phyloP scores from a whole-genome alignment of 2,329 filamentous ascomycete species.

The Stemphylium lycopersici region DNA sequence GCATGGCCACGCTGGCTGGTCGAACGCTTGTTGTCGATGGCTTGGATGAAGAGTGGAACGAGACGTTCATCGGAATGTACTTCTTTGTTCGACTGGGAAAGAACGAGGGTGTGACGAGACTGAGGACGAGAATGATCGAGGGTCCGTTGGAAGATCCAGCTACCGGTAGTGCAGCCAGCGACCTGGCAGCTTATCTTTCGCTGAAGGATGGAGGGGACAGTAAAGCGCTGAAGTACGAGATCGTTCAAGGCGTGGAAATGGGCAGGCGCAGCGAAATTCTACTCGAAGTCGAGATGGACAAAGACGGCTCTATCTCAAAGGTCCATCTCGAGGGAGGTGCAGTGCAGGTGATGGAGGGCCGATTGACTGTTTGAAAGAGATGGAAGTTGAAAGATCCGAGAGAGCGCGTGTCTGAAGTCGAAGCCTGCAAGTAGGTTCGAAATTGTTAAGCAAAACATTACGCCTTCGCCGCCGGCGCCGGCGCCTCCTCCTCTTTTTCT shows the following conservation, averaged over 20 bases:
- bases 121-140: conserved; percentile 68
- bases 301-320: conserved; percentile 46
- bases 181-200: conserved; percentile 53
- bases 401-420: background rate
- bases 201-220: conserved; percentile 46
- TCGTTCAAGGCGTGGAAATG: conserved; percentile 60
- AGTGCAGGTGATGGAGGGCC: conserved; percentile 50
- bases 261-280: conserved; percentile 57
- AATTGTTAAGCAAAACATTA: conserved; percentile 1
- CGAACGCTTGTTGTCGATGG: conserved; percentile 40
- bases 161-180: conserved; percentile 59
- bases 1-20: conserved; percentile 46
- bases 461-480: too few relatives aligned
- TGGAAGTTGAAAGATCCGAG: conserved; percentile 10
- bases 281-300: conserved; percentile 52
- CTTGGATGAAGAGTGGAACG: conserved; percentile 58
- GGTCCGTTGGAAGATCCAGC: conserved; percentile 57
- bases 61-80: conserved; percentile 62
- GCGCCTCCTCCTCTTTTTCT: background rate
- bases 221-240: conserved; percentile 47
- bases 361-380: conserved; percentile 29
- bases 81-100: conserved; percentile 61
- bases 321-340: conserved; percentile 54
- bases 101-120: conserved; percentile 31
- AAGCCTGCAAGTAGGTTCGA: background rate